A percentile compares a stretch with the other conserved stretches of the same genome.
These are phyloP conservation scores for Metschnikowia gruessii DNA, from an alignment of 805 yeast genomes.

Conservation along the genomic window DNA sequence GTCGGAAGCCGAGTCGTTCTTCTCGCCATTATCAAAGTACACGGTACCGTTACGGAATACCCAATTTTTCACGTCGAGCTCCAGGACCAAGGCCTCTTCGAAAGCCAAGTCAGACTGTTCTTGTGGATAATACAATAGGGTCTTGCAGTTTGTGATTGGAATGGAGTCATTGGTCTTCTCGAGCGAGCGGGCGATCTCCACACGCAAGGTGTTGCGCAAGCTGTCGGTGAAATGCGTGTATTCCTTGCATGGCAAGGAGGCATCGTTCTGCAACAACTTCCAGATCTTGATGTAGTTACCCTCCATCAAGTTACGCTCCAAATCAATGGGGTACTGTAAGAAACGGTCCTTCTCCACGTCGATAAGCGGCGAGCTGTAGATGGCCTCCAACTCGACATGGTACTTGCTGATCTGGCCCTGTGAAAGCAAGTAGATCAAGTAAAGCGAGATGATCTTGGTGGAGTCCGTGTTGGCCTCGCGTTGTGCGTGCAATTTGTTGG, in stretches of 20 bases:
- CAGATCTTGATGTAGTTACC: slow-evolving; percentile 93
- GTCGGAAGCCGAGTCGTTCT: slow-evolving; percentile 35
- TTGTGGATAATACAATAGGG: slow-evolving; percentile 64
- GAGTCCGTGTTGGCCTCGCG: slow-evolving; percentile 34
- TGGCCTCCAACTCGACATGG: slow-evolving; percentile 82
- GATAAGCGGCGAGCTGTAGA: slow-evolving; percentile 50
- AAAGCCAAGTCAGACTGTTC: slow-evolving; percentile 36
- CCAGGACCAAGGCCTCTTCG: slow-evolving; percentile 29
- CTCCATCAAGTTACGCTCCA: slow-evolving; percentile 93
- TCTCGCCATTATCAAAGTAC: slow-evolving; percentile 53
- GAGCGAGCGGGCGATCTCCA: slow-evolving; percentile 80
- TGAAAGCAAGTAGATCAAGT: slow-evolving; percentile 71
- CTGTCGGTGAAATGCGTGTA: slow-evolving; percentile 74
- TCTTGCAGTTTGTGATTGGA: slow-evolving; percentile 80
- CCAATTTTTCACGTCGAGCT: slow-evolving; percentile 55
- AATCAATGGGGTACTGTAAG: slow-evolving; percentile 78
- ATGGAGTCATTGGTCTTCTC: slow-evolving; percentile 73
- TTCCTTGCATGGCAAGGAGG: slow-evolving; percentile 65
- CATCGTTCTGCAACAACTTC: slow-evolving; percentile 60
- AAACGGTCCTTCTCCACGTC: slow-evolving; percentile 64
- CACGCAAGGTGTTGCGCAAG: slow-evolving; percentile 73
- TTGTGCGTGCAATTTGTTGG: slow-evolving; percentile 39
- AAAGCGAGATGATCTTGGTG: slow-evolving; percentile 69
- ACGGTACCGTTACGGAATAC: slow-evolving; percentile 48
- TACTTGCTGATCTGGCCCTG: slow-evolving; percentile 83